Conservation (phyloP, 768 basidiomycete genomes). For the Lepiota venenata region DNA sequence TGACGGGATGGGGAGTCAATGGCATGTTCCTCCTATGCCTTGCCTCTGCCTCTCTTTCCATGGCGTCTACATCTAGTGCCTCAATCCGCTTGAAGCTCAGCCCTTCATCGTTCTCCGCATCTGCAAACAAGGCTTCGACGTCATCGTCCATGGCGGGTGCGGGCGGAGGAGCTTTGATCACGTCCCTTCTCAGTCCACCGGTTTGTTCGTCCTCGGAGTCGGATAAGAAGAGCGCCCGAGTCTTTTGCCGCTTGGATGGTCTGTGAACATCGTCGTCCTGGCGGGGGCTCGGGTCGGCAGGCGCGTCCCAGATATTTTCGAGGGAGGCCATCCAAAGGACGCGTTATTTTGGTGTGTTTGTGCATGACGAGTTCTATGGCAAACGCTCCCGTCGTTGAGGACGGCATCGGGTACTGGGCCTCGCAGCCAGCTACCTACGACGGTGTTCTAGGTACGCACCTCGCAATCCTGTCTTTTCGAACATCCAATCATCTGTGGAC, state of each 20-base stretch:
- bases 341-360: conserved; percentile 43
- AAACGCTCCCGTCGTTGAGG: conserved; percentile 52
- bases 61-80: conserved; percentile 47
- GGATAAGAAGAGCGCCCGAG: conserved; percentile 51
- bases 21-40: conserved; percentile 33
- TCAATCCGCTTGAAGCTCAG: conserved; percentile 44
- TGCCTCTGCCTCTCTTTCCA: conserved; percentile 54
- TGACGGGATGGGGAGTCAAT: conserved; percentile 41
- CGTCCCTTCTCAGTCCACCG: conserved; percentile 7
- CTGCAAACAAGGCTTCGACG: conserved; percentile 40
- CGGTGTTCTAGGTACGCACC: conserved; percentile 64
- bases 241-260: conserved; percentile 28
- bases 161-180: conserved; percentile 36
- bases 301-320: conserved; percentile 61
- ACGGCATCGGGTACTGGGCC: conserved; percentile 87
- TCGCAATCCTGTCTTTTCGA: not conserved
- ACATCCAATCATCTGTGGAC: not conserved
- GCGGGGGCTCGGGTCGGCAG: conserved; percentile 27
- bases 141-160: conserved; percentile 37
- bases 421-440: conserved; percentile 77
- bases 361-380: conserved; percentile 18
- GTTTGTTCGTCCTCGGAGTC: conserved; percentile 47
- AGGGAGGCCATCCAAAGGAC: conserved; percentile 37
- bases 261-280: conserved; percentile 19
- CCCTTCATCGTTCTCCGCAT: conserved; percentile 32